These are phyloP conservation scores for Aspergillus unguis DNA, from an alignment of 2,329 filamentous ascomycete genomes.

Conservation along the genomic window DNA sequence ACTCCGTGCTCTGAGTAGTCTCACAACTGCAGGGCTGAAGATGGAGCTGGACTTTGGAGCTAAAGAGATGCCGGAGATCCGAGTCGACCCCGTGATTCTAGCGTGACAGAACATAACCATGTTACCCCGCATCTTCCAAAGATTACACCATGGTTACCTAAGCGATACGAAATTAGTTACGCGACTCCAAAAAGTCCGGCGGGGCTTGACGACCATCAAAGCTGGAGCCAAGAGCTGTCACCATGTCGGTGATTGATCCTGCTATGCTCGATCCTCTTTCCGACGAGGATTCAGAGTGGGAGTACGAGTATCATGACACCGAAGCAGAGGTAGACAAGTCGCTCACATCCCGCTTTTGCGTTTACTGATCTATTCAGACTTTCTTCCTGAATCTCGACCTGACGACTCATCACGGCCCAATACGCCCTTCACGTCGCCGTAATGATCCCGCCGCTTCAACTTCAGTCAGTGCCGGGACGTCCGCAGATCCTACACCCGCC, in stretches of 20 bases:
- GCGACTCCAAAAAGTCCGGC: not conserved
- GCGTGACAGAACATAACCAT: not conserved
- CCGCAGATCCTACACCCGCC: slow-evolving; percentile 4
- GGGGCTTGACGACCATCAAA: not conserved
- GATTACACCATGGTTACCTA: not conserved
- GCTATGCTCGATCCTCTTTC: slow-evolving; percentile 25
- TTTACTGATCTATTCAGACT: slow-evolving; percentile 37
- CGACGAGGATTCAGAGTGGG: slow-evolving; percentile 51
- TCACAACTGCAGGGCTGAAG: slow-evolving; percentile 8
- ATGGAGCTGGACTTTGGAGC: not conserved
- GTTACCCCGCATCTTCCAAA: not conserved
- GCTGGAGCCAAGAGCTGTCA: slow-evolving; percentile 3
- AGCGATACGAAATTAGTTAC: not conserved
- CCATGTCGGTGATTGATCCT: slow-evolving; percentile 22
- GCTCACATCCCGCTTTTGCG: not conserved
- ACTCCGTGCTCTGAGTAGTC: not conserved
- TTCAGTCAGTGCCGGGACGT: slow-evolving; percentile 2
- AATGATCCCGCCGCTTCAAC: slow-evolving; percentile 17
- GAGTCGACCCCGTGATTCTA: not conserved
- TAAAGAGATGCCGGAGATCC: not conserved
- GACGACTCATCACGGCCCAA: slow-evolving; percentile 42
- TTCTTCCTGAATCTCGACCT: slow-evolving; percentile 62
- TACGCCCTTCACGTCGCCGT: slow-evolving; percentile 33
- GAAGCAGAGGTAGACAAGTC: slow-evolving; percentile 48
- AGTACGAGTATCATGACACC: slow-evolving; percentile 57